Percentiles rank a stretch among this genome's conserved stretches.
Conservation (phyloP, 2,329 filamentous ascomycete genomes). For the Cercospora sojina region DNA sequence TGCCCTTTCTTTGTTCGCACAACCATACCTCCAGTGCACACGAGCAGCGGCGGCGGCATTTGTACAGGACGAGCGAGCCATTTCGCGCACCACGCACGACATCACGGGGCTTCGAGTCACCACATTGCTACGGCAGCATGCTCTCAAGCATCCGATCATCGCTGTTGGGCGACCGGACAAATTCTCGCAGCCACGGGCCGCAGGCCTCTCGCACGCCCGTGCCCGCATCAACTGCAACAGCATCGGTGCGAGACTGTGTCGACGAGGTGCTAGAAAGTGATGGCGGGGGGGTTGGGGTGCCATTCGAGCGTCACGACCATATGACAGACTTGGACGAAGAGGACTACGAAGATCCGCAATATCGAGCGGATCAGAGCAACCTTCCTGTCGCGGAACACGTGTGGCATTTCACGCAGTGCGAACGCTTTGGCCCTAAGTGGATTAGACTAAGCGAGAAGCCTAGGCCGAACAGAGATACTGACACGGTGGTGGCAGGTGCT, state of each 20-base stretch:
- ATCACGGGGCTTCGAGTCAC: neutral
- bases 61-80: neutral
- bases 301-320: neutral
- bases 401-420: slow-evolving; percentile 29
- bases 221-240: slow-evolving; percentile 12
- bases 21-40: neutral
- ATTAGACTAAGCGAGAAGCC: neutral
- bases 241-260: neutral
- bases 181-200: slow-evolving; percentile 11
- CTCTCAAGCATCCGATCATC: slow-evolving; percentile 20
- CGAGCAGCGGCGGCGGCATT: slow-evolving; percentile 3
- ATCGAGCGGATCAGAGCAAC: slow-evolving; percentile 14
- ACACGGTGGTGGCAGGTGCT: slow-evolving; percentile 65
- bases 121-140: slow-evolving; percentile 30
- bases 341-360: slow-evolving; percentile 16
- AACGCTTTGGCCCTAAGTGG: slow-evolving; percentile 4
- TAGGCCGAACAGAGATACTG: neutral
- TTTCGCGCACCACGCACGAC: neutral
- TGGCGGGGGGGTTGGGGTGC: neutral
- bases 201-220: neutral
- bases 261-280: slow-evolving; percentile 8
- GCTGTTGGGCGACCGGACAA: slow-evolving; percentile 31
- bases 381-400: slow-evolving; percentile 7
- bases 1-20: slow-evolving; percentile 6
- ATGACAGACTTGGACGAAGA: slow-evolving; percentile 1